Conservation (phyloP, 2,329 filamentous ascomycete species). For the Claviceps sp. region DNA sequence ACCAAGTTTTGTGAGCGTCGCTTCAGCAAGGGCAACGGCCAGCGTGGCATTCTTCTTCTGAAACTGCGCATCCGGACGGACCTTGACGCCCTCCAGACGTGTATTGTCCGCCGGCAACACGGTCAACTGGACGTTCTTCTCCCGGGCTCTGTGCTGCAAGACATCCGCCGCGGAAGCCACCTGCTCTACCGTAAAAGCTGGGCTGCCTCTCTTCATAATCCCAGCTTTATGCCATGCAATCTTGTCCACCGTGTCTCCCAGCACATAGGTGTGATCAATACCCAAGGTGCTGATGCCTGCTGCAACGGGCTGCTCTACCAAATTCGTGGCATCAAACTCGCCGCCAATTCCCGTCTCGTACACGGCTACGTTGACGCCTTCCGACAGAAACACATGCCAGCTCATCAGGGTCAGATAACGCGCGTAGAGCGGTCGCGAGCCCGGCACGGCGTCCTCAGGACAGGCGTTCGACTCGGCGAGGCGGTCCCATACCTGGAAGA, state of each 20-base stretch:
- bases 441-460: slow-evolving; percentile 21
- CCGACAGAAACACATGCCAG: slow-evolving; percentile 51
- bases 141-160: slow-evolving; percentile 34
- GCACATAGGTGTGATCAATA: slow-evolving; percentile 52
- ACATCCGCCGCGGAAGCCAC: slow-evolving; percentile 30
- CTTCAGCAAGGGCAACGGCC: slow-evolving; percentile 38
- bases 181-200: slow-evolving; percentile 46
- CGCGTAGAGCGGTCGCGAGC: slow-evolving; percentile 41
- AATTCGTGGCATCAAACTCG: slow-evolving; percentile 55
- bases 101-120: slow-evolving; percentile 32
- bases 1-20: slow-evolving; percentile 32
- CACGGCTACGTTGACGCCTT: slow-evolving; percentile 48
- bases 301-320: slow-evolving; percentile 43
- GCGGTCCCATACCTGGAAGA: slow-evolving; percentile 54
- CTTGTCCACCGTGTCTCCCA: slow-evolving; percentile 49
- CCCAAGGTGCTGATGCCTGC: slow-evolving; percentile 53
- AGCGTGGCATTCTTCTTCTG: slow-evolving; percentile 46
- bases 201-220: slow-evolving; percentile 48
- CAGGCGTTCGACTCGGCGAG: slow-evolving; percentile 26
- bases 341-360: slow-evolving; percentile 57
- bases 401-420: slow-evolving; percentile 53
- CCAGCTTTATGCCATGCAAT: slow-evolving; percentile 67
- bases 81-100: slow-evolving; percentile 30
- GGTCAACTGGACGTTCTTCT: slow-evolving; percentile 34
- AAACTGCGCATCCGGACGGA: slow-evolving; percentile 40